These are phyloP conservation scores for Neurospora sp. DNA, from an alignment of 495 filamentous ascomycete genomes.

Conservation along the genomic window DNA sequence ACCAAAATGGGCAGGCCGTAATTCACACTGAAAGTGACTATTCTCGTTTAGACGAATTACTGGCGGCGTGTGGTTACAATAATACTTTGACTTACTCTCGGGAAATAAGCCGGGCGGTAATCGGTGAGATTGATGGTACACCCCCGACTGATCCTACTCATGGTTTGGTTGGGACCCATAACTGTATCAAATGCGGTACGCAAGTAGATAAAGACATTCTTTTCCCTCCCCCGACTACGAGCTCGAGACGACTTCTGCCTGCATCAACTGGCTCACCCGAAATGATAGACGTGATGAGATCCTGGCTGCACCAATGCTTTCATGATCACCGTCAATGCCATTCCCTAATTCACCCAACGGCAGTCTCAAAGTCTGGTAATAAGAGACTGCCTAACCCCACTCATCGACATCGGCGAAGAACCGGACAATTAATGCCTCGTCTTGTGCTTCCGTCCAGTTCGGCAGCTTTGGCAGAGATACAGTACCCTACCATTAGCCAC, in stretches of 20 bases:
- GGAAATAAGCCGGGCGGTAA: background rate
- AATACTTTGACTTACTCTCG: background rate
- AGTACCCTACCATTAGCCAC: background rate
- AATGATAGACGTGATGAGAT: background rate
- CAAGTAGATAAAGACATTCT: background rate
- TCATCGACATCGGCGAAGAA: background rate
- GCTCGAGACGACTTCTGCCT: background rate
- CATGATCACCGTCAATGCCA: background rate
- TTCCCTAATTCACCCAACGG: accelerated
- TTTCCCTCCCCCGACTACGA: background rate
- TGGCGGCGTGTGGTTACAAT: background rate
- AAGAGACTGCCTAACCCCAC: background rate
- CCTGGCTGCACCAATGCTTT: background rate
- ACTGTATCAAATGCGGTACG: background rate
- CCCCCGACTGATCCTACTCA: background rate
- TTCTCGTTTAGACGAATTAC: background rate
- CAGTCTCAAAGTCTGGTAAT: background rate
- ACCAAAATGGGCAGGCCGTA: background rate
- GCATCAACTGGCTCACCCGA: background rate
- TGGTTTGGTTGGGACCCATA: background rate
- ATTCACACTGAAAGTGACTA: background rate
- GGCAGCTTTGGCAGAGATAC: background rate
- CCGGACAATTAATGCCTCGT: background rate
- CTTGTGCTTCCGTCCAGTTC: background rate
- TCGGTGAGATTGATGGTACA: background rate